These are phyloP conservation scores for Parafenestella ontariensis DNA, from an alignment of 2,329 filamentous ascomycete genomes.

Conservation along the genomic window DNA sequence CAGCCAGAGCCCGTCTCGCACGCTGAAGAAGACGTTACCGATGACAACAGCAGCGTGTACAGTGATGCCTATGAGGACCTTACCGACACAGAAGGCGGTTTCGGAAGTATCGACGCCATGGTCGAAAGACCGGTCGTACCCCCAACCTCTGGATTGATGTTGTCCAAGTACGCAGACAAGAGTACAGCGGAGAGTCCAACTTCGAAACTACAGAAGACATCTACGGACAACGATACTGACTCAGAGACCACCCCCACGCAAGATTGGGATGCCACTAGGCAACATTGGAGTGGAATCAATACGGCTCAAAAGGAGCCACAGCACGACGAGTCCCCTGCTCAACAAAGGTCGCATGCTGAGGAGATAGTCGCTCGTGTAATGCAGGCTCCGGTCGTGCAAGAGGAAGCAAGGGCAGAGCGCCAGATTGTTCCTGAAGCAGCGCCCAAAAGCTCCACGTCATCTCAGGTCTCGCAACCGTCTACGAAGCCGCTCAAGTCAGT, in stretches of 20 bases:
- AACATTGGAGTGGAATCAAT: slow-evolving; percentile 73
- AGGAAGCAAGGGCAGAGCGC: slow-evolving; percentile 7
- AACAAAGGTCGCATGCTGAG: slow-evolving; percentile 4
- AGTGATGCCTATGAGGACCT: slow-evolving; percentile 80
- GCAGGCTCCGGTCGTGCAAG: slow-evolving; percentile 18
- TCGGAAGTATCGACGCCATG: slow-evolving; percentile 75
- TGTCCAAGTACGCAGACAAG: slow-evolving; percentile 33
- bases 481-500: slow-evolving; percentile 49
- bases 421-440: slow-evolving; percentile 7
- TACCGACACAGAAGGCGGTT: slow-evolving; percentile 70
- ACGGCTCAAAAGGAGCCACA: slow-evolving; percentile 62
- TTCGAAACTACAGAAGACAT: slow-evolving; percentile 15
- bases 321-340: slow-evolving; percentile 7
- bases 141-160: slow-evolving; percentile 29
- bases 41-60: slow-evolving; percentile 64
- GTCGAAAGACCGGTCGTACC: slow-evolving; percentile 64
- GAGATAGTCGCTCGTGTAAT: slow-evolving; percentile 12
- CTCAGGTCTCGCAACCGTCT: slow-evolving; percentile 23
- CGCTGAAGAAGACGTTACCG: slow-evolving; percentile 31
- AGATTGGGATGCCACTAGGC: slow-evolving; percentile 73
- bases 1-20: slow-evolving; percentile 3
- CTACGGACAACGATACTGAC: slow-evolving; percentile 11
- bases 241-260: slow-evolving; percentile 33
- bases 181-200: slow-evolving; percentile 17
- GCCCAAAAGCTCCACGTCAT: slow-evolving; percentile 2